Evolutionary conservation across 345 rosid genomes (phyloP).

Genomic region (Boechera retrofracta): DNA sequence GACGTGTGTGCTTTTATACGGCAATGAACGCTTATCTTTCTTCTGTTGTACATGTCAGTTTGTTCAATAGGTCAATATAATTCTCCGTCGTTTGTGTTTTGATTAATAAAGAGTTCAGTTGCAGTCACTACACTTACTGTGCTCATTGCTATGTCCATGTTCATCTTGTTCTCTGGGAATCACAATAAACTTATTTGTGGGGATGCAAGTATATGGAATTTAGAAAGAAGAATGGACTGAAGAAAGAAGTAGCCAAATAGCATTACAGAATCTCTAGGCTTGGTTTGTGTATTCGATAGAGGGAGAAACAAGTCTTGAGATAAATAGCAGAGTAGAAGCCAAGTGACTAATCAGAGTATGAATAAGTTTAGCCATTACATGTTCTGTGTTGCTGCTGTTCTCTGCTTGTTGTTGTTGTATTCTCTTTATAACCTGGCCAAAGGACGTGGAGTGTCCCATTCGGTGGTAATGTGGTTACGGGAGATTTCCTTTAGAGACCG

Average conservation of each 20-base stretch:
- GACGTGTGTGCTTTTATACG: constrained; percentile 12
- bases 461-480: constrained; percentile 72
- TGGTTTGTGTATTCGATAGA: constrained; percentile 25
- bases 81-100: constrained; percentile 8
- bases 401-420: constrained; percentile 6
- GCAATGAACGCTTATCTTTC: constrained; percentile 28
- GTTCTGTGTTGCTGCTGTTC: constrained; percentile 30
- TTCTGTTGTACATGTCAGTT: constrained; percentile 26
- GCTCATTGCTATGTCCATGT: not conserved
- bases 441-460: constrained; percentile 66
- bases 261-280: constrained; percentile 34
- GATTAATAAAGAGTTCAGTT: not conserved
- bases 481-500: constrained; percentile 81
- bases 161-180: constrained; percentile 9
- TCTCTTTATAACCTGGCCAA: constrained; percentile 51
- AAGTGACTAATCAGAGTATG: constrained; percentile 21
- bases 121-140: not conserved
- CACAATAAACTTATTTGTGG: not conserved
- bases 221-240: constrained; percentile 9
- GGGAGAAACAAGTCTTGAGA: constrained; percentile 40
- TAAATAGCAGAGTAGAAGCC: constrained; percentile 20
- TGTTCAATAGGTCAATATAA: constrained; percentile 21
- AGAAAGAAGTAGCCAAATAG: constrained; percentile 32
- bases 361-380: constrained; percentile 13
- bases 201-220: not conserved